These are phyloP conservation scores for Neoboletus subvelutipes DNA, from an alignment of 768 basidiomycete genomes.

Conservation along the genomic window DNA sequence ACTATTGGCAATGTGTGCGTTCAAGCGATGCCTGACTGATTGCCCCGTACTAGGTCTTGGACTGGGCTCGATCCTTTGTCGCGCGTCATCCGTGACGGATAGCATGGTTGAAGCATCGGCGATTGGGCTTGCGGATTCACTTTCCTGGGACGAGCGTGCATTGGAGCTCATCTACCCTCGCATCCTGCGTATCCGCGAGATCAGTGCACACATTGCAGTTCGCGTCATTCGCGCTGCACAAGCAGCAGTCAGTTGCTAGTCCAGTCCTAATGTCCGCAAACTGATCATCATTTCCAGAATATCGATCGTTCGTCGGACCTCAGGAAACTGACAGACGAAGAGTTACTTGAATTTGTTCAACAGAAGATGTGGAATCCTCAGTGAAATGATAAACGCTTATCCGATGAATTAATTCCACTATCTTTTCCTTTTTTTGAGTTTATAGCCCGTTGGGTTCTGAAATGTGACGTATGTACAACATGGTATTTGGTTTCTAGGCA, in stretches of 20 bases:
- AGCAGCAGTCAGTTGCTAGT: constrained; percentile 50
- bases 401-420: background rate
- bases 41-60: constrained; percentile 39
- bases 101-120: constrained; percentile 89
- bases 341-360: constrained; percentile 53
- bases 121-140: constrained; percentile 71
- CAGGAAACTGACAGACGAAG: constrained; percentile 53
- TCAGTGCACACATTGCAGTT: constrained; percentile 71
- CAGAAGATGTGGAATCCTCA: constrained; percentile 74
- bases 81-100: constrained; percentile 71
- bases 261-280: constrained; percentile 14
- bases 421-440: background rate
- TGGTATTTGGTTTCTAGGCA: constrained; percentile 2
- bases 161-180: constrained; percentile 78
- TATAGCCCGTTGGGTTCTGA: background rate
- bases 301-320: constrained; percentile 57
- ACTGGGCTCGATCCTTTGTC: constrained; percentile 72
- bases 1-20: background rate
- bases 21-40: constrained; percentile 1
- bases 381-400: background rate
- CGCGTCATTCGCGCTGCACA: constrained; percentile 81
- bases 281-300: constrained; percentile 35
- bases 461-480: constrained; percentile 9
- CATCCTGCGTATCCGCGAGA: constrained; percentile 82
- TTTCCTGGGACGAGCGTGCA: constrained; percentile 67